Evolutionary conservation across 148 eudicot species (phyloP), one percentile per base, ranked within the genome.

Genomic region (Arbutus unedo): DNA sequence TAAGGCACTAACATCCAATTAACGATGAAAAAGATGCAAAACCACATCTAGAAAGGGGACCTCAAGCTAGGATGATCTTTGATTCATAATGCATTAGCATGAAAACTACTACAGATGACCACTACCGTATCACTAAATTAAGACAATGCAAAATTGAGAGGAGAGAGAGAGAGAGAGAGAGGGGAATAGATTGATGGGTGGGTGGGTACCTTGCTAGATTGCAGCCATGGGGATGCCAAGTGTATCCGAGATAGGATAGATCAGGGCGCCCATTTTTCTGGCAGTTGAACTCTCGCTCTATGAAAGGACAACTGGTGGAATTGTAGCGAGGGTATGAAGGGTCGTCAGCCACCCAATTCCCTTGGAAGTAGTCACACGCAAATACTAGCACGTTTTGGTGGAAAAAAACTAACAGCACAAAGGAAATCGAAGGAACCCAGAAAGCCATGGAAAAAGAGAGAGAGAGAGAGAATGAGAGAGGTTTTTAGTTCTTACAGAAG

Each of bases 161-260:
- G 38, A 31, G 67, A 60, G 67, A 21, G 67, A 25, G 71, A 66
- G 43, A 57, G 62, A 56, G 38, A 2, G 4, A 23, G 43, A 23
- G n/a, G n/a, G n/a, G 71, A 66, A 3, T 15, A 25, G 71, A 66
- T 11, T 53, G 25, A 44, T 31, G 38, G 38, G 38, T 31, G 38
- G 38, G 38, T 31, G 50, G 21, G 2, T 84, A 91, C 94, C 94
- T 91, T 84, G 86, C 82, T 68, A 91, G 77, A 66, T 88, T 72
- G 86, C 92, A 91, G 66, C 49, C 83, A 50, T 67, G 79, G 31
- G 94, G 94, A 5, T 86, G 86, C 94, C 94, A 91, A 47, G 85
- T 80, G 76, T 87, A 91, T 38, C 78, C 81, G 19, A 89, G 91
- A 77, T 87, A 91, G 38, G 81, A 79, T 16, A 15, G 85, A 87